Evolutionary conservation across 495 filamentous ascomycete species (phyloP), one percentile per base, ranked within the genome.

Genomic region (Podospora bellae-mahoneyi): DNA sequence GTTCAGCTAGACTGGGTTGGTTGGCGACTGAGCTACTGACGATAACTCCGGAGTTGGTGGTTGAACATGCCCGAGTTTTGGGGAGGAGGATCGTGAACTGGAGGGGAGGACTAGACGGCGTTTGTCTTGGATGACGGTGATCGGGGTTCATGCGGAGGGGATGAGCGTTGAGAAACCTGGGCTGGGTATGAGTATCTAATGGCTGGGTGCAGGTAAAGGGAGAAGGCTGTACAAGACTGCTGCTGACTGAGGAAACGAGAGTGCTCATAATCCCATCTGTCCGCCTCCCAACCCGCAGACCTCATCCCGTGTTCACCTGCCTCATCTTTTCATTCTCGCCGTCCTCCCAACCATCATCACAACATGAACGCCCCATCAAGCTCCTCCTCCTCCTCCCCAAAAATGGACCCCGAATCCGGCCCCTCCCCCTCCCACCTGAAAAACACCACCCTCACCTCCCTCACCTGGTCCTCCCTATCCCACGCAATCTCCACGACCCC

Each of bases 381-480:
- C 23, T 23, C 23, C 23, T 30, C 60, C 2, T 18, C 60, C 60
- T 34, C 60, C 20, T 30, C 61, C 27, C 30, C 16, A 2, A 32
- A 16, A 20, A 61, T 10, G 5, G 64, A 57, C 34, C 60, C 57
- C 44, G 32, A 19, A 20, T 64, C 61, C 34, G 20, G 13, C 44
- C 16, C 57, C 27, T 5, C 20, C 2, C 23, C 10, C 5, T 15
- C 18, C 23, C 15, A 15, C 19, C 19, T 56, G 2, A 18, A 55
- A 26, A 32, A 30, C 4, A 27, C 15, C 27, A 64, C 32, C 61
- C 23, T 65, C 34, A 5, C 23, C 57, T 60, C 60, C 19, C 48
- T 66, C 58, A 15, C 58, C 1, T 64, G 48, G 5, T 72, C 70
- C 26, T 62, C 69, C 4, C 39, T 53, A 28, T 70, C 69, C 16